These are phyloP conservation scores for Candida lessepsii DNA, from an alignment of 805 yeast genomes.

Conservation along the genomic window DNA sequence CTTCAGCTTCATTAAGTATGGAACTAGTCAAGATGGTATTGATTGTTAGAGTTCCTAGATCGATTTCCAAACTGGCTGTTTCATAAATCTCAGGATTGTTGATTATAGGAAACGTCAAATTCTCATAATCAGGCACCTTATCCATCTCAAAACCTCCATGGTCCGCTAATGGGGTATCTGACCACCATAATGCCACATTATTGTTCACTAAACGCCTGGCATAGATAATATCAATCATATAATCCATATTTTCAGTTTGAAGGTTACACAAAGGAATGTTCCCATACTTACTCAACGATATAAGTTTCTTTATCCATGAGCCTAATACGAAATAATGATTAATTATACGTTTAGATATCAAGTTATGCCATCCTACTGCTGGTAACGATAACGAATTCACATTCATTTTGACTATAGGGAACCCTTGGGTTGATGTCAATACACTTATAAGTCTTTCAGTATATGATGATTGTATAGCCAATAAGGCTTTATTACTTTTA, in stretches of 20 bases:
- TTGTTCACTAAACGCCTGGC: slow-evolving; percentile 70
- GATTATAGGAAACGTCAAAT: slow-evolving; percentile 64
- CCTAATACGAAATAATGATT: slow-evolving; percentile 74
- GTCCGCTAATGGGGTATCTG: slow-evolving; percentile 74
- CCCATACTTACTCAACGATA: slow-evolving; percentile 65
- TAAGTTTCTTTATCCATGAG: slow-evolving; percentile 66
- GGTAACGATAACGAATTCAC: slow-evolving; percentile 61
- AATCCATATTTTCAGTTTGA: slow-evolving; percentile 72
- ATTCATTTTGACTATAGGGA: slow-evolving; percentile 64
- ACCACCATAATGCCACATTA: slow-evolving; percentile 91
- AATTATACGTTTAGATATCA: slow-evolving; percentile 60
- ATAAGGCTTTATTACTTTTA: slow-evolving; percentile 59
- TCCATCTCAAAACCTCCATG: slow-evolving; percentile 80
- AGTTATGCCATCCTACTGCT: slow-evolving; percentile 78
- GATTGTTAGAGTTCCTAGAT: slow-evolving; percentile 74
- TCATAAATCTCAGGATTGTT: slow-evolving; percentile 79
- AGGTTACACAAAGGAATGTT: slow-evolving; percentile 86
- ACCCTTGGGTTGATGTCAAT: slow-evolving; percentile 47
- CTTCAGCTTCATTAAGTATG: slow-evolving; percentile 83
- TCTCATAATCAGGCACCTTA: slow-evolving; percentile 52
- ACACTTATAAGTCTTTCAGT: slow-evolving; percentile 45
- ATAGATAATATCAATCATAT: slow-evolving; percentile 79
- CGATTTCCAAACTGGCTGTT: slow-evolving; percentile 74
- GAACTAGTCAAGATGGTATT: slow-evolving; percentile 87
- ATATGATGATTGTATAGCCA: slow-evolving; percentile 75